These are phyloP conservation scores for Zasmidium cellare DNA, from an alignment of 2,329 filamentous ascomycete species.

Conservation along the genomic window DNA sequence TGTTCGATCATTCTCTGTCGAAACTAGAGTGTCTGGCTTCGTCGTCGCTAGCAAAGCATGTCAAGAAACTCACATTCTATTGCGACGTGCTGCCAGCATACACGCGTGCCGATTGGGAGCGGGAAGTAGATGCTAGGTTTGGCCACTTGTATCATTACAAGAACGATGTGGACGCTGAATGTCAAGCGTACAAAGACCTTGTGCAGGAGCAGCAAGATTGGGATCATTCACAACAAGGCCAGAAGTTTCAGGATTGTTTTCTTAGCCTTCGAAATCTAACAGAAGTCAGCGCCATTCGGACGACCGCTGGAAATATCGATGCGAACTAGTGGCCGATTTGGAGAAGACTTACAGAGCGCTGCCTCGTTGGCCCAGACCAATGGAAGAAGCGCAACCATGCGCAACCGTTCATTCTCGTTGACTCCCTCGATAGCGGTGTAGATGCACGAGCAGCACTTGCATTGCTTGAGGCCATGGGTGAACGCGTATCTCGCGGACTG, in stretches of 20 bases:
- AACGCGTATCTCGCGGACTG: background rate
- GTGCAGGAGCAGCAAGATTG: background rate
- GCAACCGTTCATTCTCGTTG: too few relatives aligned
- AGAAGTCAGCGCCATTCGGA: background rate
- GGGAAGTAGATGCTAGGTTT: constrained; percentile 7
- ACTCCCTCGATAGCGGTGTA: background rate
- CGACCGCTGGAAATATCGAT: background rate
- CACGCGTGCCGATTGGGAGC: background rate
- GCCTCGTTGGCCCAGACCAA: background rate
- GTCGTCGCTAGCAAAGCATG: constrained; percentile 24
- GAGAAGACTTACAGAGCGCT: background rate
- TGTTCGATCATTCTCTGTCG: constrained; percentile 24
- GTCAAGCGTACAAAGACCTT: background rate
- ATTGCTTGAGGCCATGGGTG: background rate
- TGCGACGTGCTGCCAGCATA: constrained; percentile 27
- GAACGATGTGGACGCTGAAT: constrained; percentile 8
- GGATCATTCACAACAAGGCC: constrained; percentile 8
- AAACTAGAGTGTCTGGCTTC: constrained; percentile 21
- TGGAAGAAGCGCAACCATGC: background rate
- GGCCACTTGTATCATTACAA: constrained; percentile 8
- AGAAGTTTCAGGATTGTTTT: constrained; percentile 12
- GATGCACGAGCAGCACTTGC: background rate
- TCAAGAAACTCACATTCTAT: constrained; percentile 30
- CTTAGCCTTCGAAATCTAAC: background rate
- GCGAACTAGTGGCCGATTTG: background rate